Evolutionary conservation across 1,139 yeast species (phyloP).

Genomic region (Saccharomyces hybrid): DNA sequence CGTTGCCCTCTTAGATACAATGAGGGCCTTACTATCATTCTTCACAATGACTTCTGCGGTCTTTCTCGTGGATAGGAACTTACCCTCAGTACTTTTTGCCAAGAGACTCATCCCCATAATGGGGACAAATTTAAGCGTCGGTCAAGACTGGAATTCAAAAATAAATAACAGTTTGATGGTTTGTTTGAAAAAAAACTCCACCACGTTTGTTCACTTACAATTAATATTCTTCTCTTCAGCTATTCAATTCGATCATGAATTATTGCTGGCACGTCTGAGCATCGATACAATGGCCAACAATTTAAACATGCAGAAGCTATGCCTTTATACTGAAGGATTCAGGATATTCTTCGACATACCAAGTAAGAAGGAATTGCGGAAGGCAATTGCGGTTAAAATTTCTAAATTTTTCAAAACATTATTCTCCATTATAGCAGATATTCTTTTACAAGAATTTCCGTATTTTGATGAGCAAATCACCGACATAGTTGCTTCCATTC

Average conservation of each 20-base stretch:
- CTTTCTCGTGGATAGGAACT: constrained; percentile 15
- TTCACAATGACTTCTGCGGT: constrained; percentile 25
- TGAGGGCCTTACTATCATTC: constrained; percentile 20
- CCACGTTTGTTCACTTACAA: constrained; percentile 16
- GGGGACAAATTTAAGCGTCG: constrained; percentile 18
- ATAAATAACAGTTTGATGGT: constrained; percentile 12
- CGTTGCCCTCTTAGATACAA: constrained; percentile 21
- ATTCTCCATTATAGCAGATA: constrained; percentile 22
- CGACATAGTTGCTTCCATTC: constrained; percentile 18
- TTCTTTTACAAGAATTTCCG: constrained; percentile 18
- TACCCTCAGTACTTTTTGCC: constrained; percentile 23
- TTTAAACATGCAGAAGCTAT: constrained; percentile 15
- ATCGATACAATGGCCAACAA: constrained; percentile 12
- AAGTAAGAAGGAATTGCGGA: constrained; percentile 12
- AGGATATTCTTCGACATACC: constrained; percentile 24
- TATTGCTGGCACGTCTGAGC: constrained; percentile 15
- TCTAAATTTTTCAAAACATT: constrained; percentile 21
- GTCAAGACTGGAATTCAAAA: constrained; percentile 17
- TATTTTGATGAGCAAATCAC: constrained; percentile 21
- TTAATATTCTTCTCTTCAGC: constrained; percentile 26
- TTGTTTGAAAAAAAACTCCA: constrained; percentile 15
- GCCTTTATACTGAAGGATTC: constrained; percentile 26
- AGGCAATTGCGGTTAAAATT: constrained; percentile 16
- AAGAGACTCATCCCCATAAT: constrained; percentile 21
- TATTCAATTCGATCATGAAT: constrained; percentile 19